phyloP scores from a whole-genome alignment of 768 basidiomycete species.

The Boletellus ananas region DNA sequence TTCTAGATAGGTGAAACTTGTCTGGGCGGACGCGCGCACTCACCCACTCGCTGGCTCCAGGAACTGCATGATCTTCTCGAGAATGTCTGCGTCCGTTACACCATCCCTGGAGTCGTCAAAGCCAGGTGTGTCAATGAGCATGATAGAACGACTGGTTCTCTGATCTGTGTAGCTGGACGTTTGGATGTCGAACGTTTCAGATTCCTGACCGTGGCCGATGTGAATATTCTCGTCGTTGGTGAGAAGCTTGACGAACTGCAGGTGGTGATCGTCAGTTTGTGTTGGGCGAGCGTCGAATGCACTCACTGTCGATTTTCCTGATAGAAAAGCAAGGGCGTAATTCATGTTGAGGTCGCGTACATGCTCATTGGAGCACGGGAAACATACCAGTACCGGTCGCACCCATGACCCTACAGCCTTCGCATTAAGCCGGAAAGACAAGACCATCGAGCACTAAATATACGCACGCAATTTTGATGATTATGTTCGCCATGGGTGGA shows the following conservation, averaged over 20 bases:
- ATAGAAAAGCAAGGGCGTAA: background rate
- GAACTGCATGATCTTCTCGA: slow-evolving; percentile 12
- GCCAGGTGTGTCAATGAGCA: slow-evolving; percentile 17
- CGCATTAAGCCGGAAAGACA: too few relatives aligned
- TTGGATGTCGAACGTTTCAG: slow-evolving; percentile 3
- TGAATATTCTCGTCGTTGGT: background rate
- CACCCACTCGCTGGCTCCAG: background rate
- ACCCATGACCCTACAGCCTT: slow-evolving; percentile 10
- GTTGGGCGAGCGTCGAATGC: too few relatives aligned
- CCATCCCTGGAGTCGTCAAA: slow-evolving; percentile 10
- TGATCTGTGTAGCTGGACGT: background rate
- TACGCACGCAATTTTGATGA: too few relatives aligned
- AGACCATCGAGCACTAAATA: too few relatives aligned
- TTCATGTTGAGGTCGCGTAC: too few relatives aligned
- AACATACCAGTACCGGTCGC: slow-evolving; percentile 7
- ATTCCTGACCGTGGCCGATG: slow-evolving; percentile 4
- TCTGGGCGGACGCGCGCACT: background rate
- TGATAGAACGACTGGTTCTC: background rate
- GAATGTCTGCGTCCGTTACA: slow-evolving; percentile 18
- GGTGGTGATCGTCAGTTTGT: too few relatives aligned
- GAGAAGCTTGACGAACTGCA: slow-evolving; percentile 7
- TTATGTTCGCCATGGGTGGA: too few relatives aligned
- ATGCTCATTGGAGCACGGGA: too few relatives aligned
- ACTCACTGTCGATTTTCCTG: too few relatives aligned
- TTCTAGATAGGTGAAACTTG: background rate